Percentiles rank a stretch among this genome's conserved stretches.
Conservation (phyloP, 768 basidiomycete species). For the Albatrellus ellisii region DNA sequence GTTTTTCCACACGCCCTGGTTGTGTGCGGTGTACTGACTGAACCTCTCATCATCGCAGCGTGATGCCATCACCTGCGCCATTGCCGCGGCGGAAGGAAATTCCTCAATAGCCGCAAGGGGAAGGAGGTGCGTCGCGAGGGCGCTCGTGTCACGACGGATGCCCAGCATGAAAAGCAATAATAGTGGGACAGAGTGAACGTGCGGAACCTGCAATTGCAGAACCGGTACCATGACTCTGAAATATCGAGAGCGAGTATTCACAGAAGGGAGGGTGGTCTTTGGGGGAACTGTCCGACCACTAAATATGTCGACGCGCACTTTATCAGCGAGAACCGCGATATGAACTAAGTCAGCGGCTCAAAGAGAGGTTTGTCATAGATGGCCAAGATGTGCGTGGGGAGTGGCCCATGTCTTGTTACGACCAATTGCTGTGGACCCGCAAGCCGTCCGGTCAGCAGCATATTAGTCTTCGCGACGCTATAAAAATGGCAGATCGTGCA, state of each 20-base stretch:
- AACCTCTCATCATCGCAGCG: conserved; percentile 15
- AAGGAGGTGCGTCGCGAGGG: conserved; percentile 8
- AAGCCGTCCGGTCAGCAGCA: conserved; percentile 7
- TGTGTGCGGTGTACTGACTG: conserved; percentile 25
- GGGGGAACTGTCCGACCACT: neutral
- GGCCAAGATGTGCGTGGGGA: conserved; percentile 9
- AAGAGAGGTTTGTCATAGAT: conserved; percentile 4
- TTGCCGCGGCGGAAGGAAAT: conserved; percentile 17
- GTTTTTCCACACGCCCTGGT: conserved; percentile 59
- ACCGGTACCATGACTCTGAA: neutral
- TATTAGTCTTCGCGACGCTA: conserved; percentile 6
- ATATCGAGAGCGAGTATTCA: neutral
- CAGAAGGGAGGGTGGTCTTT: neutral
- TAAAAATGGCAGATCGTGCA: conserved; percentile 4
- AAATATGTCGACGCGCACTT: conserved; percentile 4
- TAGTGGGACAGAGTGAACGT: conserved; percentile 6
- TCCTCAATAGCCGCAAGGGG: conserved; percentile 9
- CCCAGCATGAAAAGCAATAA: conserved; percentile 7
- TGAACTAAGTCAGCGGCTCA: conserved; percentile 5
- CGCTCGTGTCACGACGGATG: conserved; percentile 7
- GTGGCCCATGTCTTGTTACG: neutral
- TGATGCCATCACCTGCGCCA: conserved; percentile 8
- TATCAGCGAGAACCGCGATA: conserved; percentile 1
- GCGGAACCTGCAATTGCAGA: conserved; percentile 8
- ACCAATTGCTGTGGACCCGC: conserved; percentile 1